These are phyloP conservation scores for Penicillium longicatenatum DNA, from an alignment of 495 filamentous ascomycete genomes.

Conservation along the genomic window DNA sequence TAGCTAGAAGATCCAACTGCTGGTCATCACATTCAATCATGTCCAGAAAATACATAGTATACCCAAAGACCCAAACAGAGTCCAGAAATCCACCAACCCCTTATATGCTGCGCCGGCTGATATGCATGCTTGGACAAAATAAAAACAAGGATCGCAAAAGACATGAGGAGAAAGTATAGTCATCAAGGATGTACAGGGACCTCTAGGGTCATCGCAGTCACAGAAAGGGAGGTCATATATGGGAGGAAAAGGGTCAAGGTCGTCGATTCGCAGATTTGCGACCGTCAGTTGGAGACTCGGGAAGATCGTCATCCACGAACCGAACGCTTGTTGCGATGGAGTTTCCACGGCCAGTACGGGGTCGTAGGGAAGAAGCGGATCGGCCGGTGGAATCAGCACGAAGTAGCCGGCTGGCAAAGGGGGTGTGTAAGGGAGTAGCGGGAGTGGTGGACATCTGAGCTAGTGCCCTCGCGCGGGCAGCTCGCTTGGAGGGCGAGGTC, in stretches of 20 bases:
- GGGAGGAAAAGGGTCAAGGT: constrained; percentile 19
- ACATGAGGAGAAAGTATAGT: constrained; percentile 15
- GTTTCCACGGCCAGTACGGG: constrained; percentile 34
- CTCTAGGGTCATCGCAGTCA: neutral
- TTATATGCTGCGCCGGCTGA: constrained; percentile 32
- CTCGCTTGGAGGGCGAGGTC: constrained; percentile 59
- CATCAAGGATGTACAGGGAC: constrained; percentile 19
- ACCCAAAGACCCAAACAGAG: constrained; percentile 9
- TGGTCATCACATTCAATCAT: constrained; percentile 30
- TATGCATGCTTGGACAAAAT: constrained; percentile 27
- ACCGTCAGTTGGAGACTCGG: constrained; percentile 46
- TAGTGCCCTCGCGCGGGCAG: constrained; percentile 52
- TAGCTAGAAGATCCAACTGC: neutral
- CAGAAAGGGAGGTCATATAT: constrained; percentile 14
- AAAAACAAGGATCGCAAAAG: constrained; percentile 18
- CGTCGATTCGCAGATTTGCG: constrained; percentile 43
- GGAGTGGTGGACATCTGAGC: constrained; percentile 56
- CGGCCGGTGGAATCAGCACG: constrained; percentile 34
- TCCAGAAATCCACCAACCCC: constrained; percentile 16
- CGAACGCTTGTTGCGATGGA: constrained; percentile 45
- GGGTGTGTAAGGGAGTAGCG: constrained; percentile 47
- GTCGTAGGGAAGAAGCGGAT: constrained; percentile 31
- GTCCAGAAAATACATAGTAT: constrained; percentile 28
- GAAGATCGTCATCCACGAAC: constrained; percentile 46
- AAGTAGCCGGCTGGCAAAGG: constrained; percentile 47